These are phyloP conservation scores for Endoconidiophora laricicola DNA, from an alignment of 2,329 filamentous ascomycete genomes.

Conservation along the genomic window DNA sequence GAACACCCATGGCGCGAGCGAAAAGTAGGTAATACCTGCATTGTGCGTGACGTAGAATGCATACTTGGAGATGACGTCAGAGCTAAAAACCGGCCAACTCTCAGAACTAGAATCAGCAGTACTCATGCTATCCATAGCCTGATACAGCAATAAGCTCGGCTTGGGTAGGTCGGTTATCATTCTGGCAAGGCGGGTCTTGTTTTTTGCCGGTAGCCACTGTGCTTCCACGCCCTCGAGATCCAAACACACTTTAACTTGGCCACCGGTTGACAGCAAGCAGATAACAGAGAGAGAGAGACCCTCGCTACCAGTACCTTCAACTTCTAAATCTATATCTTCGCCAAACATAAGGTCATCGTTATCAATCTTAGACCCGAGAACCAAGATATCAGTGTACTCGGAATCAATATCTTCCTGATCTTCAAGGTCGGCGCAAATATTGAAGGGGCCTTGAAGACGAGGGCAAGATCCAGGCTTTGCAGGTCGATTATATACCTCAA, in stretches of 20 bases:
- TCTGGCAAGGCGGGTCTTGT: constrained; percentile 30
- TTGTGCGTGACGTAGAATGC: constrained; percentile 46
- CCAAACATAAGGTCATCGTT: constrained; percentile 43
- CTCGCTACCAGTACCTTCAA: constrained; percentile 39
- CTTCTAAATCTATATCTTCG: constrained; percentile 45
- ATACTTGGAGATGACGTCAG: constrained; percentile 44
- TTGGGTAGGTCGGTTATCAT: constrained; percentile 23
- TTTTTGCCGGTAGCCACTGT: constrained; percentile 46
- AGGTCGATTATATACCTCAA: constrained; percentile 41
- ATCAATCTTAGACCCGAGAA: constrained; percentile 46
- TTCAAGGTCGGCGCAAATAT: constrained; percentile 36
- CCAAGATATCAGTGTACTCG: constrained; percentile 42
- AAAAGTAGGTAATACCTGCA: constrained; percentile 42
- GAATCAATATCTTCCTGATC: constrained; percentile 40
- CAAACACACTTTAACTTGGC: constrained; percentile 43
- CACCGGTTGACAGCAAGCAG: constrained; percentile 43
- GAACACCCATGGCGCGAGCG: constrained; percentile 46
- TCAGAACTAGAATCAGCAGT: constrained; percentile 37
- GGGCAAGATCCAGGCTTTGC: constrained; percentile 40
- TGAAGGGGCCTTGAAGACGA: constrained; percentile 45
- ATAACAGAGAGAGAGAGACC: constrained; percentile 43
- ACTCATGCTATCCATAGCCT: constrained; percentile 43
- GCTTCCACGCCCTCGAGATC: constrained; percentile 46
- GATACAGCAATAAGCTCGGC: constrained; percentile 41
- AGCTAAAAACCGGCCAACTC: constrained; percentile 46